Evolutionary conservation across 2,329 filamentous ascomycete genomes (phyloP).

Genomic region (Gnomoniopsis smithogilvyi): DNA sequence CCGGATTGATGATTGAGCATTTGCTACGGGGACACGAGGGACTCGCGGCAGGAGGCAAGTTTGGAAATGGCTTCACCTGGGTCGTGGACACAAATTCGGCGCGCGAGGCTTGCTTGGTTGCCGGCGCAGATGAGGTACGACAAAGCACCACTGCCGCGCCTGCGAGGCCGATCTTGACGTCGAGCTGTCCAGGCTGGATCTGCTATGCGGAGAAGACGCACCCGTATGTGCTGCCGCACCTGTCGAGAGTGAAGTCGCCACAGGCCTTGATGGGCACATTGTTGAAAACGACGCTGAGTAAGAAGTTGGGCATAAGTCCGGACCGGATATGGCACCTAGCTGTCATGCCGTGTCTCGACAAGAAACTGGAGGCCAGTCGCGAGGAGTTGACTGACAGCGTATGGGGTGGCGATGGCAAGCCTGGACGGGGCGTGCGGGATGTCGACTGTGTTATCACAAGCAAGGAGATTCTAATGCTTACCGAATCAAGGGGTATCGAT

Average conservation of each 20-base stretch:
- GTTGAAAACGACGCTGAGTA: conserved; percentile 80
- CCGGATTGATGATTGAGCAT: conserved; percentile 78
- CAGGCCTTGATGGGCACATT: conserved; percentile 89
- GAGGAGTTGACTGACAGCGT: conserved; percentile 82
- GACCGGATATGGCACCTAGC: conserved; percentile 90
- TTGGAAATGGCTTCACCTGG: conserved; percentile 80
- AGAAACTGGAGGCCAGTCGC: conserved; percentile 94
- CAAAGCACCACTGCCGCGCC: conserved; percentile 28
- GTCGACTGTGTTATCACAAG: conserved; percentile 98
- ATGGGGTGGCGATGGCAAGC: conserved; percentile 57
- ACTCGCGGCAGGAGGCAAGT: conserved; percentile 65
- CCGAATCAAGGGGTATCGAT: conserved; percentile 72
- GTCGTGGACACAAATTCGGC: conserved; percentile 86
- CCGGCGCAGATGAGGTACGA: conserved; percentile 70
- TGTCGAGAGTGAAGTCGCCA: conserved; percentile 89
- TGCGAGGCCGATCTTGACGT: conserved; percentile 69
- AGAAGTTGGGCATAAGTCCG: conserved; percentile 66
- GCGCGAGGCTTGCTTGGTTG: conserved; percentile 77
- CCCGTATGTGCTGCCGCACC: conserved; percentile 84
- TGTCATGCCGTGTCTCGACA: conserved; percentile 98
- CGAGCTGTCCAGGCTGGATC: conserved; percentile 95
- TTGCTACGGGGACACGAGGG: conserved; percentile 70
- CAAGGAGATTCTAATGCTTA: conserved; percentile 88
- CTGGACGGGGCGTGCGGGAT: conserved; percentile 66
- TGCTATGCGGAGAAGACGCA: conserved; percentile 99